These are phyloP conservation scores for Xylaria curta DNA, from an alignment of 495 filamentous ascomycete genomes.

Conservation along the genomic window DNA sequence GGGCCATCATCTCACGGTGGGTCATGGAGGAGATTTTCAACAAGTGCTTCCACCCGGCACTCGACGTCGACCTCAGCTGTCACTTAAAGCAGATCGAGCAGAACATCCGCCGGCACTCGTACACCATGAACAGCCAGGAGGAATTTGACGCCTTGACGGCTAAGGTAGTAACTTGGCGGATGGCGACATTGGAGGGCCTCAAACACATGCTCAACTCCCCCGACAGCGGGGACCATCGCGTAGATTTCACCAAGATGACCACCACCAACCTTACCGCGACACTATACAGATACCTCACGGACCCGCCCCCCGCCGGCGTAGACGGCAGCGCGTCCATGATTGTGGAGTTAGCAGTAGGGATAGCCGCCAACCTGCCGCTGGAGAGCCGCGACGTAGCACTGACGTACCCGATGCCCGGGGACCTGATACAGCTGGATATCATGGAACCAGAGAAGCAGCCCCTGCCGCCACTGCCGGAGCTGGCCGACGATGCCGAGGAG, in stretches of 20 bases:
- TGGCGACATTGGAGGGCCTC: constrained; percentile 92
- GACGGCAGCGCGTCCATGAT: constrained; percentile 87
- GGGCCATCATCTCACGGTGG: constrained; percentile 88
- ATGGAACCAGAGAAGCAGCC: constrained; percentile 83
- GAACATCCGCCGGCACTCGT: constrained; percentile 79
- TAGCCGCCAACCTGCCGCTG: constrained; percentile 83
- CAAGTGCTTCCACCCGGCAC: constrained; percentile 85
- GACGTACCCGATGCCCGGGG: constrained; percentile 80
- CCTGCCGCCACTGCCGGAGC: constrained; percentile 70
- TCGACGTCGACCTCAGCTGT: constrained; percentile 75
- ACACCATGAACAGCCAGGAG: constrained; percentile 74
- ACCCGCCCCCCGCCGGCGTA: constrained; percentile 77
- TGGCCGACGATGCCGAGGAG: constrained; percentile 58
- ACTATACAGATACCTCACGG: constrained; percentile 73
- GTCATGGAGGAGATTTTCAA: constrained; percentile 91
- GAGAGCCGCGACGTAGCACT: constrained; percentile 92
- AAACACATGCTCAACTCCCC: constrained; percentile 70
- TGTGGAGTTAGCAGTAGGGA: constrained; percentile 86
- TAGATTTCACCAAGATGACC: constrained; percentile 69
- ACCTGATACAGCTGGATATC: constrained; percentile 64
- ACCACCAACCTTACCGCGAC: constrained; percentile 73
- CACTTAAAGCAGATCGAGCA: constrained; percentile 87
- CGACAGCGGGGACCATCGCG: constrained; percentile 66
- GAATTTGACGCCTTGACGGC: constrained; percentile 87
- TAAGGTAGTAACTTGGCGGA: constrained; percentile 91